phyloP scores from a whole-genome alignment of 768 basidiomycete genomes.

The Leccinum pellstonianum region DNA sequence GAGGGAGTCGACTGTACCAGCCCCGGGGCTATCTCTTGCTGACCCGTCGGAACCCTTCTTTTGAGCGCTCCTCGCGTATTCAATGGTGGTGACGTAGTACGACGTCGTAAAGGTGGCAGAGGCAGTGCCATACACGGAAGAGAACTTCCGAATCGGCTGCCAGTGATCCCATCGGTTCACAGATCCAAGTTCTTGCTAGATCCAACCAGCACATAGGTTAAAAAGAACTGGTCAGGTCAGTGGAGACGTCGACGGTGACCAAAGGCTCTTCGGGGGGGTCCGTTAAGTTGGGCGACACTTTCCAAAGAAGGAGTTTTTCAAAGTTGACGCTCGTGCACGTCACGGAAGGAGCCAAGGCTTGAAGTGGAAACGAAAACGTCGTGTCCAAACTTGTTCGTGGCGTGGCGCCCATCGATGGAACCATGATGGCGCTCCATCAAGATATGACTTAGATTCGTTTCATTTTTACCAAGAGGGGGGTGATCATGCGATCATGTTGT shows the following conservation, averaged over 20 bases:
- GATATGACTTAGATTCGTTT: background rate
- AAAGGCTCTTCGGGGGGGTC: too few relatives aligned
- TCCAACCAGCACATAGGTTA: background rate
- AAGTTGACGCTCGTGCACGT: background rate
- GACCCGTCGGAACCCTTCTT: too few relatives aligned
- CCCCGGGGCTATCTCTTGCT: too few relatives aligned
- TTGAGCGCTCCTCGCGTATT: too few relatives aligned
- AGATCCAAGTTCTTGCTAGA: background rate
- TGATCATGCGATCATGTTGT: background rate
- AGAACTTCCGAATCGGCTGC: background rate
- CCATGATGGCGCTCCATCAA: background rate
- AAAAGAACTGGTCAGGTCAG: background rate
- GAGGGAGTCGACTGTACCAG: too few relatives aligned
- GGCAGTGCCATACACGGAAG: background rate
- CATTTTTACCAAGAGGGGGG: background rate
- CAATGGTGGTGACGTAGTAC: too few relatives aligned
- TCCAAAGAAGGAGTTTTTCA: background rate
- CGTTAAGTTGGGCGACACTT: background rate
- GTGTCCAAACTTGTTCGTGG: background rate
- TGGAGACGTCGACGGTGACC: too few relatives aligned
- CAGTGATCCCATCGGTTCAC: background rate
- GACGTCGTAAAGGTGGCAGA: background rate
- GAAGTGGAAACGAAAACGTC: background rate
- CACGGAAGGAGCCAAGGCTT: background rate
- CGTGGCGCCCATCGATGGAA: background rate